phyloP scores from a whole-genome alignment of 208 protist species.

The Crithidia mellificae region DNA sequence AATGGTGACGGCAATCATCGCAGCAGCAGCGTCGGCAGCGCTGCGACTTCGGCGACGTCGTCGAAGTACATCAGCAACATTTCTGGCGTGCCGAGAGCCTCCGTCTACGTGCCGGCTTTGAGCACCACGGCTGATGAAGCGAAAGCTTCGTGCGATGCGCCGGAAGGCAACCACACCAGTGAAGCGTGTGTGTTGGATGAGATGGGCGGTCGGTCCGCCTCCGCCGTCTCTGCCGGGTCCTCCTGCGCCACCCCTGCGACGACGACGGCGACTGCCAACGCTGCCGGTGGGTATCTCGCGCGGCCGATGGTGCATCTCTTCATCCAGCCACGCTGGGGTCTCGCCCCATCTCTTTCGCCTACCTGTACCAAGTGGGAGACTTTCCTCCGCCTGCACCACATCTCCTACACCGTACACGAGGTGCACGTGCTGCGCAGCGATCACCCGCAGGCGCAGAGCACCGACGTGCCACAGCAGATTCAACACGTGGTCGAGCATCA shows the following conservation, averaged over 20 bases:
- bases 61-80: constrained; percentile 6
- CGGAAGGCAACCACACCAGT: neutral
- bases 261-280: too few species aligned
- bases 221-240: neutral
- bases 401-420: constrained; percentile 46
- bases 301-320: constrained; percentile 40
- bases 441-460: constrained; percentile 23
- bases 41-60: too few species aligned
- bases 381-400: constrained; percentile 47
- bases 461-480: constrained; percentile 22
- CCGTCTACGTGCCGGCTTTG: constrained; percentile 3
- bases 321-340: constrained; percentile 40
- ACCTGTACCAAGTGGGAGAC: constrained; percentile 47
- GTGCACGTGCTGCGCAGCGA: constrained; percentile 32
- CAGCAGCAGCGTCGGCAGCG: neutral
- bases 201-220: neutral
- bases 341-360: constrained; percentile 38
- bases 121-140: neutral
- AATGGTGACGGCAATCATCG: neutral
- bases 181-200: neutral
- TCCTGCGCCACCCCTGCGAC: too few species aligned
- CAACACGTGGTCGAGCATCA: constrained; percentile 6
- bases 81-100: neutral
- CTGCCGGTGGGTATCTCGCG: neutral
- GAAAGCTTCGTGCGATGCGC: too few species aligned